Base-by-base conservation (phyloP, 2,329 filamentous ascomycete species). In the Gaeumannomyces sp. region DNA sequence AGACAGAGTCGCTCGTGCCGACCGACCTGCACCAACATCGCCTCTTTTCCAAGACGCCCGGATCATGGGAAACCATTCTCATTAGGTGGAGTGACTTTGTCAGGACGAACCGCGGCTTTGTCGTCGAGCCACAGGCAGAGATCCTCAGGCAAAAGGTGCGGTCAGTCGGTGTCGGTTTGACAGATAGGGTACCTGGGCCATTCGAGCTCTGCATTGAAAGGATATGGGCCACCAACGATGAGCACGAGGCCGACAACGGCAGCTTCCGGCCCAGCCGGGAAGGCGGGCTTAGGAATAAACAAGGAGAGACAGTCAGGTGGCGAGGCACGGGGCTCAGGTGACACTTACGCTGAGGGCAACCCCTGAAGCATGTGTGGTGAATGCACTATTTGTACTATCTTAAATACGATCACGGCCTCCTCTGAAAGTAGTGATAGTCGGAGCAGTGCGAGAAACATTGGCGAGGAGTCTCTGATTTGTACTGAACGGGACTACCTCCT, bases 21-120 rank as follows among this genome's bases (percentile, higher is more conserved):
- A 94, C 93, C n/a, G 95, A 99, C 75, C 82, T 99, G 68, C 95
- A 98, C 76, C 95, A 99, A 75, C 95, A 99, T 76, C 83, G 95
- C 62, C 78, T 99, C 5, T 96, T 92, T 70, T 84, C 89, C 11
- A 89, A 88, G 72, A 85, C 86, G 11, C 88, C 91, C 0, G 93
- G 93, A 0, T 84, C 93, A 71, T 99, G 95, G 95, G 94, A 99
- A 81, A 97, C 95, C 1, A 85, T 97, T n/a, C 77, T 96, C 60
- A 89, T 99, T 68, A 90, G 90, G 67, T 95, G 93, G 84, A 89
- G 89, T 70, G 92, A 96, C 69, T 98, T 99, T 77, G 94, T 99
- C 66, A 84, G 95, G 68, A 99, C 95, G 19, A 98, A 97, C 73
- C 87, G 96, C 72, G 95, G 95, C 8, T 87, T 91, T 71, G 92